phyloP scores from a whole-genome alignment of 352 stramenopile genomes.

The Globisporangium cylindrosporum region DNA sequence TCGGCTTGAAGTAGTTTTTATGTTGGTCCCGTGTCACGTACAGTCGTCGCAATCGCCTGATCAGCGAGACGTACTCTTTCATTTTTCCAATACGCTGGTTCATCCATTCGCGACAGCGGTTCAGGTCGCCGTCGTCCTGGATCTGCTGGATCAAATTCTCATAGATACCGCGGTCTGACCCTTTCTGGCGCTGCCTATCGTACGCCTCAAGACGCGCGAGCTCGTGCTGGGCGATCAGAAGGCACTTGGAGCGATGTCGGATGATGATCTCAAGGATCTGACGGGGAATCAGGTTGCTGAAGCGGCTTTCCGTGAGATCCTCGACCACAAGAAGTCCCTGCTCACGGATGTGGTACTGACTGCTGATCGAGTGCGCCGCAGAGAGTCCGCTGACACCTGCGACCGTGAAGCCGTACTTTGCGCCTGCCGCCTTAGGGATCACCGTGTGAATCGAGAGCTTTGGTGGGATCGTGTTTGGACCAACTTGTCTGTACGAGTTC shows the following conservation, averaged over 20 bases:
- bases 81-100: constrained; percentile 53
- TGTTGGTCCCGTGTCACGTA: constrained; percentile 69
- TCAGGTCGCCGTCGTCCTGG: constrained; percentile 81
- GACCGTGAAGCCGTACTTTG: constrained; percentile 59
- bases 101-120: constrained; percentile 85
- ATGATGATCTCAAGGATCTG: constrained; percentile 84
- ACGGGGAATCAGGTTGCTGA: constrained; percentile 80
- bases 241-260: constrained; percentile 67
- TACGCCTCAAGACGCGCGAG: constrained; percentile 74
- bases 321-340: constrained; percentile 78
- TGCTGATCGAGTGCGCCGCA: constrained; percentile 64
- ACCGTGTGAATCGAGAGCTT: constrained; percentile 81
- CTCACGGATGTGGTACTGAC: constrained; percentile 86
- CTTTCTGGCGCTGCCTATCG: constrained; percentile 74
- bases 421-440: constrained; percentile 60
- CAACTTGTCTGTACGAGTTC: constrained; percentile 74
- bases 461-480: constrained; percentile 45
- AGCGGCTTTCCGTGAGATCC: constrained; percentile 78
- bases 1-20: constrained; percentile 86
- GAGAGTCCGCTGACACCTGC: constrained; percentile 47
- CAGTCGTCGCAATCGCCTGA: constrained; percentile 56
- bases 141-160: constrained; percentile 89
- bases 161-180: constrained; percentile 78
- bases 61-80: constrained; percentile 71
- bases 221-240: constrained; percentile 73